Percentiles rank a stretch among this genome's conserved stretches.
Conservation (phyloP, 345 rosid genomes). For the Psidium guajava region DNA sequence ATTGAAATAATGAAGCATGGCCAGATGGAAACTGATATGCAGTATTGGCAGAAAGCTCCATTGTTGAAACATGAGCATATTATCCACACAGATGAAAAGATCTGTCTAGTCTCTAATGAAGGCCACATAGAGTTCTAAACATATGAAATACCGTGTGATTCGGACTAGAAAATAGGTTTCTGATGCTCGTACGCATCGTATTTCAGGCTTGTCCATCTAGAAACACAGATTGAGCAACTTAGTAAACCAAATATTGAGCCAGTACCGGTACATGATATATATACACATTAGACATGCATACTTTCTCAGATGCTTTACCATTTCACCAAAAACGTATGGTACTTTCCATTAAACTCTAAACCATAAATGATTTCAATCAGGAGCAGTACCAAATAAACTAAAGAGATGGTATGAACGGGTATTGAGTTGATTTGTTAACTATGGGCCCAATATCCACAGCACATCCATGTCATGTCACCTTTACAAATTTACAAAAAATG, state of each 20-base stretch:
- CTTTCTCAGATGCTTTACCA: neutral
- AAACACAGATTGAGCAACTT: neutral
- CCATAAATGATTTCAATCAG: neutral
- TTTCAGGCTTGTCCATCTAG: neutral
- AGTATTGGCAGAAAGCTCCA: neutral
- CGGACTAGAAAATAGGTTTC: neutral
- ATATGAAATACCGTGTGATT: neutral
- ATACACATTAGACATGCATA: neutral
- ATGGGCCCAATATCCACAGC: neutral
- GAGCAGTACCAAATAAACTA: neutral
- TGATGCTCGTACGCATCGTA: neutral
- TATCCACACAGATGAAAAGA: neutral
- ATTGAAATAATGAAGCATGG: neutral
- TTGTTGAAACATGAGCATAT: neutral
- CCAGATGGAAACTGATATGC: neutral
- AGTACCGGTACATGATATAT: fast-evolving
- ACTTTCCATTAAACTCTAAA: neutral
- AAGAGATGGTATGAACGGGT: neutral
- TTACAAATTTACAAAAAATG: neutral
- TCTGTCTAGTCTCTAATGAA: neutral
- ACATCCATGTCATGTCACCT: neutral
- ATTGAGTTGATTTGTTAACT: neutral
- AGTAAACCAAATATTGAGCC: neutral
- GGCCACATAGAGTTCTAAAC: neutral
- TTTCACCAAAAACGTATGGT: neutral